Evolutionary conservation across 1,284 basidiomycete species (phyloP).

Genomic region (Taiwanofungus camphoratus): DNA sequence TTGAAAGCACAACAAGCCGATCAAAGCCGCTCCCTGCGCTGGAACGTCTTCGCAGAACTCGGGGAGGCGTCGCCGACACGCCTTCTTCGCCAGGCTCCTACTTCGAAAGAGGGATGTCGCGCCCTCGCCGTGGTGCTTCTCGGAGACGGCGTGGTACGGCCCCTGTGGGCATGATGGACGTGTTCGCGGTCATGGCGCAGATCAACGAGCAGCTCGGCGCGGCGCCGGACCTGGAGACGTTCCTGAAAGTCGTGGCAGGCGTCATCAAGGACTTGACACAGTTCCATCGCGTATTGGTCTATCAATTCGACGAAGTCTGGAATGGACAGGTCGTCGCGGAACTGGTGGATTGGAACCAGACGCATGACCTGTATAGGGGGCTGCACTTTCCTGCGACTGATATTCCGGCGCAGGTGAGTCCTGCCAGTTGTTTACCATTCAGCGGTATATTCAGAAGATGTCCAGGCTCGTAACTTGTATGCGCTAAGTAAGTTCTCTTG

Average conservation of each 20-base stretch:
- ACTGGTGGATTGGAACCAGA: constrained; percentile 78
- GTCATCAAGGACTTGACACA: constrained; percentile 80
- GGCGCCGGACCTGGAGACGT: constrained; percentile 64
- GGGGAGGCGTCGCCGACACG: constrained; percentile 16
- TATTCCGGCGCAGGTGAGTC: constrained; percentile 50
- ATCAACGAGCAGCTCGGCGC: constrained; percentile 81
- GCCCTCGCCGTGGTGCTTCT: constrained; percentile 13
- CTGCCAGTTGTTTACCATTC: background rate
- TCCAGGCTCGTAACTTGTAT: constrained; percentile 26
- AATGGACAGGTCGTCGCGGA: constrained; percentile 81
- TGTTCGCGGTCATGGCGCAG: constrained; percentile 77
- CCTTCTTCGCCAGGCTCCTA: constrained; percentile 12
- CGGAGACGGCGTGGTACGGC: constrained; percentile 23
- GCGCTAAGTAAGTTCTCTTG: constrained; percentile 23
- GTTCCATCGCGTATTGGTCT: constrained; percentile 86
- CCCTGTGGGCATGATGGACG: constrained; percentile 69
- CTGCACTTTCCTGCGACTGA: constrained; percentile 63
- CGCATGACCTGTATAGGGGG: constrained; percentile 75
- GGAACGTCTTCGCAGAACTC: constrained; percentile 57
- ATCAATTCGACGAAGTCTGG: constrained; percentile 75
- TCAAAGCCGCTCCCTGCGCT: constrained; percentile 74
- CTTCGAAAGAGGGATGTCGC: constrained; percentile 18
- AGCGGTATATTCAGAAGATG: background rate
- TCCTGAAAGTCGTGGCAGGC: constrained; percentile 76
- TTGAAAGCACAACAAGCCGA: constrained; percentile 70